phyloP scores from a whole-genome alignment of 495 filamentous ascomycete species.

The Aspergillus taichungensis region DNA sequence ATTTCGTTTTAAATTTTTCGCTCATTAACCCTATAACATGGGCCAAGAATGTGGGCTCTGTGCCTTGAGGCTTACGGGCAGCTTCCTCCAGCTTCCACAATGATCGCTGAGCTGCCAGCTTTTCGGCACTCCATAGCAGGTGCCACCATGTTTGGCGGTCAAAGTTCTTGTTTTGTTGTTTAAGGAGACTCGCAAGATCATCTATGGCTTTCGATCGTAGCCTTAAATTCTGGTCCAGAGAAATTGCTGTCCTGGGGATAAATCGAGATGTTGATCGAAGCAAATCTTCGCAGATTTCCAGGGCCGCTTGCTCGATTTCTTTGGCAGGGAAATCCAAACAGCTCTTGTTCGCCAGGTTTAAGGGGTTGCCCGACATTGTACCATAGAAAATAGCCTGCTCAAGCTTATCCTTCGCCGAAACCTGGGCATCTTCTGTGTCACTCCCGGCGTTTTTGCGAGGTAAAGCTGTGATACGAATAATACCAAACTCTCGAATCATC shows the following conservation, averaged over 20 bases:
- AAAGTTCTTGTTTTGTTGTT: slow-evolving; percentile 44
- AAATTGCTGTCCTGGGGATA: slow-evolving; percentile 59
- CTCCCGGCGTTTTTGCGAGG: slow-evolving; percentile 18
- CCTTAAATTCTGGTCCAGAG: slow-evolving; percentile 71
- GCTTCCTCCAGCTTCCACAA: slow-evolving; percentile 73
- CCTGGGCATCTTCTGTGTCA: slow-evolving; percentile 27
- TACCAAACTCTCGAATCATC: slow-evolving; percentile 69
- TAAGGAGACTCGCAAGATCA: slow-evolving; percentile 61
- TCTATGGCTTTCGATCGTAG: slow-evolving; percentile 59
- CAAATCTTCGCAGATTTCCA: slow-evolving; percentile 73
- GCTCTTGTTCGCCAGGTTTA: slow-evolving; percentile 62
- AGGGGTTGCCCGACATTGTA: slow-evolving; percentile 63
- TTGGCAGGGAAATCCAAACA: slow-evolving; percentile 52
- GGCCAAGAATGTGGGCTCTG: slow-evolving; percentile 49
- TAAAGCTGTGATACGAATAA: slow-evolving; percentile 55
- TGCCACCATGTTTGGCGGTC: slow-evolving; percentile 63
- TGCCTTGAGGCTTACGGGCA: slow-evolving; percentile 33
- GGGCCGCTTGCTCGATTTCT: slow-evolving; percentile 70
- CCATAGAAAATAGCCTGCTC: slow-evolving; percentile 94
- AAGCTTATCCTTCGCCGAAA: slow-evolving; percentile 78
- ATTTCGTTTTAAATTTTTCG: slow-evolving; percentile 54
- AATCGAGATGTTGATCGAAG: slow-evolving; percentile 64
- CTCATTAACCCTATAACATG: slow-evolving; percentile 62
- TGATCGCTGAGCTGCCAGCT: slow-evolving; percentile 69
- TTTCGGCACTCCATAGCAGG: slow-evolving; percentile 84